Evolutionary conservation across 495 filamentous ascomycete species (phyloP), one percentile per base, ranked within the genome.

Genomic region (Immersiella caudata): DNA sequence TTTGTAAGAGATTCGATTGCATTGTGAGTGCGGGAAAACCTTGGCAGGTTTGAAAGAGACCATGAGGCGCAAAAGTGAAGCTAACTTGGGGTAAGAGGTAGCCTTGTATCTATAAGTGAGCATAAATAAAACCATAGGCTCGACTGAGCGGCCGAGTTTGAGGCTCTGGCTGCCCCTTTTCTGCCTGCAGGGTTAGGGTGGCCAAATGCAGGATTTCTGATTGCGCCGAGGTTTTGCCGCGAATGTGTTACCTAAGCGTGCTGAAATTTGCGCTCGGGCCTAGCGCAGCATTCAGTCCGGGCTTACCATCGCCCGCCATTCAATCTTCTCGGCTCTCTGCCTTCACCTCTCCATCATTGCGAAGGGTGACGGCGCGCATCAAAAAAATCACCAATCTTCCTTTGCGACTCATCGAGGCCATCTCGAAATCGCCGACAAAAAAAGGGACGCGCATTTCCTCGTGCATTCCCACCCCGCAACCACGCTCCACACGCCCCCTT

Each of bases 311-410:
- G 78, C 78, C 74, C 75, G 79, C 74, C 72, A 74, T 76, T 74
- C 70, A 73, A 79, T 73, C 76, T 77, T 77, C 74, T 80, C 79
- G 71, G 70, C 74, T 77, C 74, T 71, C 74, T 74, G 77, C 81
- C 81, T 79, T 84, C 80, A 81, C 80, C 81, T 79, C 80, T 82
- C 80, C 82, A 81, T 82, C 81, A 81, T 78, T 81, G 64, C 75
- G 80, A 79, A 77, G 78, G 82, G 76, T 78, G 70, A 76, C 69
- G 36, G 74, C 74, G 76, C 80, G 80, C 81, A 83, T 83, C 81
- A 76, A 79, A 83, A 84, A 84, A 84, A 83, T 81, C 82, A 76
- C 81, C 80, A 77, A 74, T 79, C 79, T 79, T 72, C 79, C 77
- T 78, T 79, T 78, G 78, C 78, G 80, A 79, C 74, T 67, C 80